These are phyloP conservation scores for Aquilaria sinensis DNA, from an alignment of 345 rosid genomes.

Conservation along the genomic window DNA sequence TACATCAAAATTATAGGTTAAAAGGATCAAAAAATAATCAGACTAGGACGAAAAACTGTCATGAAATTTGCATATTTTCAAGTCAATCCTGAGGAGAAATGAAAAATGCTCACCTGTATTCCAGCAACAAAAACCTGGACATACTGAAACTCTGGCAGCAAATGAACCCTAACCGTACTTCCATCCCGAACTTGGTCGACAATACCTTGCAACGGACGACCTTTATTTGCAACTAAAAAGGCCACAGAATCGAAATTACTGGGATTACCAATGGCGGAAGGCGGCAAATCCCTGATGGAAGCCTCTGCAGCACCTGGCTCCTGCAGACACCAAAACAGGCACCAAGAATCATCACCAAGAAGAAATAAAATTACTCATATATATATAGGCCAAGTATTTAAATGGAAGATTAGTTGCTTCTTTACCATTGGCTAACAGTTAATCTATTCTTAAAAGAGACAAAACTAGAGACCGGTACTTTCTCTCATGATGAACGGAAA, in stretches of 20 bases:
- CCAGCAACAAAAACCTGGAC: conserved; percentile 98
- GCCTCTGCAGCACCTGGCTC: conserved; percentile 79
- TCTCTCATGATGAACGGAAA: no score
- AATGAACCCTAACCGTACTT: conserved; percentile 76
- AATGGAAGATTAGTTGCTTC: not conserved
- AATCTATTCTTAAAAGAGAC: no score
- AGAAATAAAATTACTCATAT: not conserved
- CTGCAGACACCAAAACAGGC: conserved; percentile 27
- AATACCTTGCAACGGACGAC: conserved; percentile 77
- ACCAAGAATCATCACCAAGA: not conserved
- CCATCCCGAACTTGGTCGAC: conserved; percentile 99
- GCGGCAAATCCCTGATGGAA: conserved; percentile 77
- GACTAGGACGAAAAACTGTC: no score
- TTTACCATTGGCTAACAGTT: no score
- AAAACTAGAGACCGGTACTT: no score
- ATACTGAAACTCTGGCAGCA: conserved; percentile 95
- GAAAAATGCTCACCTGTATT: conserved; percentile 52
- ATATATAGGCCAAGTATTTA: not conserved
- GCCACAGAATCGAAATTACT: conserved; percentile 81
- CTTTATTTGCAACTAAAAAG: conserved; percentile 72
- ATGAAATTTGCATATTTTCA: no score
- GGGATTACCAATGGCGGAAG: conserved; percentile 90
- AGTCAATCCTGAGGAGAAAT: not conserved
- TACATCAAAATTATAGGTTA: conserved; percentile 14
- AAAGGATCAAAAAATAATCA: no score